Base-by-base conservation (phyloP, 1,284 basidiomycete species). In the Lentinula novae-zelandiae region DNA sequence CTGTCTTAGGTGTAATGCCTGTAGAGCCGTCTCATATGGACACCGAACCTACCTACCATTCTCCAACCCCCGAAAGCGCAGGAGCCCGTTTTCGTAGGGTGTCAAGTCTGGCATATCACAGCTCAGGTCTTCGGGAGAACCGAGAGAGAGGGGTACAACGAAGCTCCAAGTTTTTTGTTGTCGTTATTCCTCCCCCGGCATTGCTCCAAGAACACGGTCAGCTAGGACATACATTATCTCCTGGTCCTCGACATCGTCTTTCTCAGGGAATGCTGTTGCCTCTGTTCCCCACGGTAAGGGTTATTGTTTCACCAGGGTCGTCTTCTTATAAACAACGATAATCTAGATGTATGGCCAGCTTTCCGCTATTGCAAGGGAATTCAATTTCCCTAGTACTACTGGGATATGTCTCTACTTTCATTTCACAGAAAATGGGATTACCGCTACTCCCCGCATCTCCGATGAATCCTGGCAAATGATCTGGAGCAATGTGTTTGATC, bases 321-420 rank as follows among this genome's bases (percentile, higher is more conserved):
- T 58, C 13, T 34, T 27, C 33, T 48, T 34, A 53, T 33, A 44
- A 1, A 22, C 55, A 60, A 54, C 39, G 22, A 6, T 60, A 15
- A 20, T 20, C 20, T 20, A 92, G 90, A 82, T 92, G 78, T 86
- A 83, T 68, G 84, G 79, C 27, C 90, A 93, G 72, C 75, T 92
- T 38, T 78, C 81, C 54, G 87, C 88, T 6, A 91, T 93, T 63
- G 89, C 90, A 12, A 83, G 85, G 55, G 90, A 93, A 71, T 92
- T 86, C 73, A 88, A 84, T 68, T 88, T 92, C 67, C 90, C 90
- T 1, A 90, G 87, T 71, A 87, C 80, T 5, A 71, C 82, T 10
- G 90, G 90, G 12, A 69, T 92, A 13, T 90, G 87, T 68, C 78
- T 92, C 17, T 92, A 91, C 69, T 76, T 90, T 60, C 86, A 86